These are phyloP conservation scores for Cystofilobasidium macerans DNA, from an alignment of 768 basidiomycete species.

Conservation along the genomic window DNA sequence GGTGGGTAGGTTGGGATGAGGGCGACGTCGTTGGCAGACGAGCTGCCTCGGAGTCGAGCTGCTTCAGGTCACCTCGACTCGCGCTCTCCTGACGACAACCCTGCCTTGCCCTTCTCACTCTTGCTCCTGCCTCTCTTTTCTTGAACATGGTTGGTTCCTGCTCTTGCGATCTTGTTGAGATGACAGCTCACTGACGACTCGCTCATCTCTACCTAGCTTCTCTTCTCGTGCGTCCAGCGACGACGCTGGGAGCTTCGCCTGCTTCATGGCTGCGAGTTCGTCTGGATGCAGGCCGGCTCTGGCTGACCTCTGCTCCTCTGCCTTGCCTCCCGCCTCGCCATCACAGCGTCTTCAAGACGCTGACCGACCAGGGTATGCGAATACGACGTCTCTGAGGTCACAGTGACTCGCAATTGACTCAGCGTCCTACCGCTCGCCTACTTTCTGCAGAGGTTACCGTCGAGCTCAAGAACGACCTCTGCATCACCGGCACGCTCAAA, in stretches of 20 bases:
- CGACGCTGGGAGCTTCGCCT: background rate
- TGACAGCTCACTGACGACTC: background rate
- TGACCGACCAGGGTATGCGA: conserved; percentile 91
- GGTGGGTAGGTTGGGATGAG: background rate
- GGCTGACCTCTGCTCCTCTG: background rate
- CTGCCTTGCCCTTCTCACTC: background rate
- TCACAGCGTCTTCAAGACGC: conserved; percentile 97
- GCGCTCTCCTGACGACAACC: background rate
- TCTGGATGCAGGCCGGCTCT: background rate
- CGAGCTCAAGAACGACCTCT: conserved; percentile 96
- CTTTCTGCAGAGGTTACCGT: conserved; percentile 41
- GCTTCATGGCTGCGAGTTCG: background rate
- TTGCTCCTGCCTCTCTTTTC: too few relatives aligned
- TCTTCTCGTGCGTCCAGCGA: conserved; percentile 37
- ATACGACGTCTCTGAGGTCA: too few relatives aligned
- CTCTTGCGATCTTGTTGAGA: too few relatives aligned
- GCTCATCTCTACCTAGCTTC: conserved; percentile 26
- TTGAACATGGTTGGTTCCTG: too few relatives aligned
- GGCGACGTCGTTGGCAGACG: background rate
- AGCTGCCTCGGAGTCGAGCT: too few relatives aligned
- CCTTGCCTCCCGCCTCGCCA: conserved; percentile 33
- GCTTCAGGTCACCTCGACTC: too few relatives aligned
- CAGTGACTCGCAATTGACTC: too few relatives aligned
- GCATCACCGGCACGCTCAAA: conserved; percentile 87
- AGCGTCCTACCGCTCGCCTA: background rate